These are phyloP conservation scores for Aureobasidium subglaciale DNA, from an alignment of 2,329 filamentous ascomycete species.

Conservation along the genomic window DNA sequence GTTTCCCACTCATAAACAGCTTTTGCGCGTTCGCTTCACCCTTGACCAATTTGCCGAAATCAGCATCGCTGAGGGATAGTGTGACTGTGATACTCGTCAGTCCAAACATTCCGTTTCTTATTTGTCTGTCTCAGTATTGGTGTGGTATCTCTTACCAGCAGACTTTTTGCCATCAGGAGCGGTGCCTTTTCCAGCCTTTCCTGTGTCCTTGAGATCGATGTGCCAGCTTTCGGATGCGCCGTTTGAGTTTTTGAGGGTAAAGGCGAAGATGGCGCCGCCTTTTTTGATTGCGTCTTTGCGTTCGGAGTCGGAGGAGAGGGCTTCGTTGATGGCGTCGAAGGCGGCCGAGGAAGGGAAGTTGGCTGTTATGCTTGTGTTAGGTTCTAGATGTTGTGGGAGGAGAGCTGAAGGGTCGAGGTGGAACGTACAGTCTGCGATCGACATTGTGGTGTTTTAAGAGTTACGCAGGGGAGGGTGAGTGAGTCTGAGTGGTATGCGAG, in stretches of 20 bases:
- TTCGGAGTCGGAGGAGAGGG: conserved; percentile 64
- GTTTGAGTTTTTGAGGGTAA: conserved; percentile 80
- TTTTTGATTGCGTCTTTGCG: conserved; percentile 85
- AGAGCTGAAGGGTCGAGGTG: neutral
- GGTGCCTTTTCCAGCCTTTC: conserved; percentile 69
- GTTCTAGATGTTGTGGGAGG: neutral
- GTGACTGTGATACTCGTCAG: conserved; percentile 62
- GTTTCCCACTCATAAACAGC: conserved; percentile 95
- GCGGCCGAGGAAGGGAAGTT: conserved; percentile 78
- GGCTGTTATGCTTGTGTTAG: neutral
- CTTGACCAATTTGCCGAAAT: conserved; percentile 74
- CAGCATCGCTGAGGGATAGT: conserved; percentile 72
- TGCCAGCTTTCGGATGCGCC: conserved; percentile 83
- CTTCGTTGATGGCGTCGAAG: conserved; percentile 78
- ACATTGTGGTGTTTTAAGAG: neutral
- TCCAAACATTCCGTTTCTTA: no score
- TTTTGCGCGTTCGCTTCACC: conserved; percentile 93
- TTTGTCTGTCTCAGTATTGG: neutral
- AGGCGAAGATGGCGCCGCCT: conserved; percentile 80
- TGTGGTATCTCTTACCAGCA: conserved; percentile 53
- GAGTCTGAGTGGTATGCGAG: neutral
- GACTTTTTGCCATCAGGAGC: conserved; percentile 67
- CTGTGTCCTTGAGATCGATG: conserved; percentile 89
- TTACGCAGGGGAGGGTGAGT: neutral
- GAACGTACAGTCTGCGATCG: conserved; percentile 3